Evolutionary conservation across 768 basidiomycete genomes (phyloP).

Genomic region (Cantharellus anzutake): DNA sequence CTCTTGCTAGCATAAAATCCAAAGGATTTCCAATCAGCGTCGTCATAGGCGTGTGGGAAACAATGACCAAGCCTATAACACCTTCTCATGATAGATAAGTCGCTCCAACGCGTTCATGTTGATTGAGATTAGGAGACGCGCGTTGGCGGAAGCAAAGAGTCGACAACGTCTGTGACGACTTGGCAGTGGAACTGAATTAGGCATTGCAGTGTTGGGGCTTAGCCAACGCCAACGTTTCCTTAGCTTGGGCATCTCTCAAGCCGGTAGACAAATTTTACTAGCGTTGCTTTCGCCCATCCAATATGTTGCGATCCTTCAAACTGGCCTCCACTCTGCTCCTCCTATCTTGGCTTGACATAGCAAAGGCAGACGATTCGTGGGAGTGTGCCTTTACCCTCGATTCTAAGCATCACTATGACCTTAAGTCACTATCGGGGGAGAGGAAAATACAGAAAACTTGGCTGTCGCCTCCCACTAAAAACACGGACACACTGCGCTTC

Average conservation of each 20-base stretch:
- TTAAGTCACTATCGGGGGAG: slow-evolving; percentile 34
- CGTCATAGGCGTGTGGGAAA: background rate
- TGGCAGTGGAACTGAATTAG: too few relatives aligned
- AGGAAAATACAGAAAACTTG: slow-evolving; percentile 32
- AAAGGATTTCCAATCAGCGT: background rate
- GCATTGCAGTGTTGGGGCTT: too few relatives aligned
- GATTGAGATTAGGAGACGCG: background rate
- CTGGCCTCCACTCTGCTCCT: too few relatives aligned
- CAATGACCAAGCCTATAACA: background rate
- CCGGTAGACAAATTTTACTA: background rate
- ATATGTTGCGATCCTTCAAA: too few relatives aligned
- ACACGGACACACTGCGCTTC: slow-evolving; percentile 40
- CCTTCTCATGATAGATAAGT: slow-evolving; percentile 53
- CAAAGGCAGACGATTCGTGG: background rate
- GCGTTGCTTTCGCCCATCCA: background rate
- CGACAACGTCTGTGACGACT: background rate
- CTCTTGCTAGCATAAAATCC: slow-evolving; percentile 27
- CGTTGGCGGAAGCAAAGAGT: background rate
- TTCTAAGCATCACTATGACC: slow-evolving; percentile 20
- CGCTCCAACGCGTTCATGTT: slow-evolving; percentile 29
- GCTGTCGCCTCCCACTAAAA: slow-evolving; percentile 42
- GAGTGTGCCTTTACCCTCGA: background rate
- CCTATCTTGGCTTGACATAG: too few relatives aligned
- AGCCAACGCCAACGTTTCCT: too few relatives aligned
- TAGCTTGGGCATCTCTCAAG: too few relatives aligned